Conservation (phyloP, 306 rosid genomes). For the Trichosanthes truncata region DNA sequence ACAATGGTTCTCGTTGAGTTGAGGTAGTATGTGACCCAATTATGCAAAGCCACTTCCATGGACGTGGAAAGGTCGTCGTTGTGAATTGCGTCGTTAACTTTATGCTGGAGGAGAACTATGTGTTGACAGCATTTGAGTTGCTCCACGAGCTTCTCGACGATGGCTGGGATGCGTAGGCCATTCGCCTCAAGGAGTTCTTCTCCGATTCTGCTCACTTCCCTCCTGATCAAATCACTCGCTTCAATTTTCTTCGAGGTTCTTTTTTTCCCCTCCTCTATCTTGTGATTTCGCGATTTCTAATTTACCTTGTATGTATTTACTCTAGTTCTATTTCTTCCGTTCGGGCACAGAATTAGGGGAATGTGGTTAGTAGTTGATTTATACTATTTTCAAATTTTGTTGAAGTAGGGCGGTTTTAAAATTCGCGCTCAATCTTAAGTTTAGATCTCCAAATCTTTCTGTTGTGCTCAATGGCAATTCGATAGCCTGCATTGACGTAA, state of each 20-base stretch:
- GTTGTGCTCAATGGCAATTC: background rate
- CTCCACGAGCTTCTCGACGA: constrained; percentile 98
- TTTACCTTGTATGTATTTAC: background rate
- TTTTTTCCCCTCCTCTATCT: background rate
- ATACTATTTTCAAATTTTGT: background rate
- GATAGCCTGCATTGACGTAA: background rate
- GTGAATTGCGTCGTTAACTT: constrained; percentile 98
- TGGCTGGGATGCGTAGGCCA: constrained; percentile 76
- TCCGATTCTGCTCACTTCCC: constrained; percentile 74
- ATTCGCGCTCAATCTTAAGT: background rate
- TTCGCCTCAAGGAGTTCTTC: constrained; percentile 80
- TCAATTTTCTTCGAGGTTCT: constrained; percentile 70
- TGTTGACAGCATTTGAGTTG: constrained; percentile 89
- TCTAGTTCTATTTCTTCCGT: background rate
- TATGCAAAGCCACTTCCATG: constrained; percentile 24
- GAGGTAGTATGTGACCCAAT: background rate
- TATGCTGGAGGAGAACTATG: constrained; percentile 81
- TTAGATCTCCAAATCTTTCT: background rate
- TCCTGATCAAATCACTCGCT: constrained; percentile 78
- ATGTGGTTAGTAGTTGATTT: background rate
- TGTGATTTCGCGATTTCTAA: background rate
- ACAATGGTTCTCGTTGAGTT: background rate
- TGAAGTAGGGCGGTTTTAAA: background rate
- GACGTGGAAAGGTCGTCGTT: constrained; percentile 89
- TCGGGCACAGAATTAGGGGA: background rate